Base-by-base conservation (phyloP, 352 stramenopile species). In the Pythium periplocum region DNA sequence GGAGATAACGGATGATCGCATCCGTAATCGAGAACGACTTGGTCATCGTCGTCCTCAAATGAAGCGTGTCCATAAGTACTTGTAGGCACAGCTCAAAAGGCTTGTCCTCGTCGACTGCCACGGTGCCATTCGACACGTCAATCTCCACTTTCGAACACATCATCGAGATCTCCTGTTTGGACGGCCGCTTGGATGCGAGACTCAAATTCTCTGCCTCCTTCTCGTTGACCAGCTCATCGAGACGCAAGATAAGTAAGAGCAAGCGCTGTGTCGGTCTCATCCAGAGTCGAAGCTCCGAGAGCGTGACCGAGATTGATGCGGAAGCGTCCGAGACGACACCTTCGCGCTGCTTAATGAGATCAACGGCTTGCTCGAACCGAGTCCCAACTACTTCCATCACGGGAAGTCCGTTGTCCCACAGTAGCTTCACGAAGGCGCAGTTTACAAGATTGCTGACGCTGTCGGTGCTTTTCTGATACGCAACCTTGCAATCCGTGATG, bases 221-320 rank as follows among this genome's bases (percentile, higher is more conserved):
- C 2, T n/a, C 11, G 45, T 65, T 82, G 4, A 60, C 39, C 4
- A 87, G 61, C 33, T 83, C 68, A 17, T 87, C 73, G 6, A 87
- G 57, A 3, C 64, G 71, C 30, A 82, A 44, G 36, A 79, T 59
- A 4, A 87, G 41, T 4, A 86, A 53, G 12, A 87, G 7, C 32
- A 87, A 53, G n/a, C 64, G 70, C 26, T 59, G 68, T 7, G 65
- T 48, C 7, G 70, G 65, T 9, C 48, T 55, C 48, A 71, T 59
- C 45, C 52, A 66, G n/a, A 79, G 36, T 4, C 51, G 48, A 39
- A 77, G 53, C 1, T 64, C 53, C 5, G 61, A 59, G 11, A 68
- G 4, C 4, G 49, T 42, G 30, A 67, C 48, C 11, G 57, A 50
- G n/a, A 9, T 56, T 5, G 35, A 49, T 1, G 59, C 37, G 11